Evolutionary conservation across 345 rosid species (phyloP).

Genomic region (Euphorbia lathyris): DNA sequence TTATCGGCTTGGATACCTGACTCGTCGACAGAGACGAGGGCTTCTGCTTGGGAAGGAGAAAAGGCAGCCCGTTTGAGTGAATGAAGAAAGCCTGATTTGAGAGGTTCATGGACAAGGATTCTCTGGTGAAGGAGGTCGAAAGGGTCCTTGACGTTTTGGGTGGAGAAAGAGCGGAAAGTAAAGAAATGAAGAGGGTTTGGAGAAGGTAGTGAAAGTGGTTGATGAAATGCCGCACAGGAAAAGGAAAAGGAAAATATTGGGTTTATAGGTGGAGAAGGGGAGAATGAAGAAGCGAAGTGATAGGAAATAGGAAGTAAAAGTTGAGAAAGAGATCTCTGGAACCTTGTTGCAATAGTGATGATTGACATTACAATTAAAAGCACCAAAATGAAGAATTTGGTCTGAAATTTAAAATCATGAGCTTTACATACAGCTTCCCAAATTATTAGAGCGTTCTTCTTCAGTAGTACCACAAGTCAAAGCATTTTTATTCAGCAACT

Average conservation of each 20-base stretch:
- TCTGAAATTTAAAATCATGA: background rate
- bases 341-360: slow-evolving; percentile 17
- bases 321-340: background rate
- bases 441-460: no score
- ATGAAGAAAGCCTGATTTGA: slow-evolving; percentile 28
- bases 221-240: slow-evolving; percentile 50
- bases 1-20: slow-evolving; percentile 38
- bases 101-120: slow-evolving; percentile 16
- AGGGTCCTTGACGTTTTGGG: slow-evolving; percentile 20
- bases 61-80: slow-evolving; percentile 44
- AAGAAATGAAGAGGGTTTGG: slow-evolving; percentile 20
- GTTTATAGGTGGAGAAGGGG: background rate
- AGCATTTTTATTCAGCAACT: no score
- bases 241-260: background rate
- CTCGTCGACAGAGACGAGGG: slow-evolving; percentile 44
- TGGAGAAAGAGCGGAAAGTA: slow-evolving; percentile 33
- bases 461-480: no score
- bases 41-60: slow-evolving; percentile 51
- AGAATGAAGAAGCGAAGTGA: background rate
- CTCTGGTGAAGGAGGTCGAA: slow-evolving; percentile 22
- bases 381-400: background rate
- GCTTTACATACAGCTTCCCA: background rate
- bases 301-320: background rate
- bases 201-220: slow-evolving; percentile 30
- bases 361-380: slow-evolving; percentile 26